Evolutionary conservation across 2,329 filamentous ascomycete genomes (phyloP).

Genomic region (Ceratocystiopsis sp.): DNA sequence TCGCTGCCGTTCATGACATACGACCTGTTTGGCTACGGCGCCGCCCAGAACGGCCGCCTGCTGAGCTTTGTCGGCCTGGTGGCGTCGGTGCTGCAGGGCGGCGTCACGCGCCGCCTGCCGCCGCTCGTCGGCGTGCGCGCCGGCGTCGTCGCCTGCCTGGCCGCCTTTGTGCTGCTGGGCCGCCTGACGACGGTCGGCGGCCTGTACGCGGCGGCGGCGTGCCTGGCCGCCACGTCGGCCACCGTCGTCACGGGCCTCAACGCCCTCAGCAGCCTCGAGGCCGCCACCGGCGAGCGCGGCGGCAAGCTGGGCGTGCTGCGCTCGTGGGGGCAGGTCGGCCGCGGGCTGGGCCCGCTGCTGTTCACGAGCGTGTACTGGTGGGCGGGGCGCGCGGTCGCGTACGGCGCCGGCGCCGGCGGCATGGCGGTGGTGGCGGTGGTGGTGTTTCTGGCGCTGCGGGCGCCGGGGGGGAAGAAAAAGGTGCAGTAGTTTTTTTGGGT

Average conservation of each 20-base stretch:
- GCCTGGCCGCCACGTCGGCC: slow-evolving; percentile 77
- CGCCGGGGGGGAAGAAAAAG: slow-evolving; percentile 25
- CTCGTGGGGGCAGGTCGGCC: slow-evolving; percentile 68
- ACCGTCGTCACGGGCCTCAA: slow-evolving; percentile 93
- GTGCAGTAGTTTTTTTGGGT: background rate
- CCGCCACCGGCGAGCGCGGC: slow-evolving; percentile 61
- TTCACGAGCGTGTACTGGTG: slow-evolving; percentile 98
- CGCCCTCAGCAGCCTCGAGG: slow-evolving; percentile 81
- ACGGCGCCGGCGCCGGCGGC: slow-evolving; percentile 61
- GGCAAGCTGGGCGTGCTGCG: slow-evolving; percentile 73
- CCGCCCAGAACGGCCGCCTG: slow-evolving; percentile 65
- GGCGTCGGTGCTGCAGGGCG: slow-evolving; percentile 81
- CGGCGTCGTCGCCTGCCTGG: slow-evolving; percentile 60
- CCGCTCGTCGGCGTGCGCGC: slow-evolving; percentile 65
- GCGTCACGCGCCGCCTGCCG: slow-evolving; percentile 71
- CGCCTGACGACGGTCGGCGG: slow-evolving; percentile 48
- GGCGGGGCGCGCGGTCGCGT: slow-evolving; percentile 78
- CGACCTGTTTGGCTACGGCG: slow-evolving; percentile 71
- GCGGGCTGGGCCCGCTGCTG: slow-evolving; percentile 69
- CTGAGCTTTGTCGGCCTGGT: slow-evolving; percentile 85
- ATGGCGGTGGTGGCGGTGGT: slow-evolving; percentile 58
- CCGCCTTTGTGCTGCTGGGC: slow-evolving; percentile 66
- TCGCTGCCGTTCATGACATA: slow-evolving; percentile 95
- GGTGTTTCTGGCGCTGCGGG: slow-evolving; percentile 55
- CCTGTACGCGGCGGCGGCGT: slow-evolving; percentile 67